Evolutionary conservation across 768 basidiomycete genomes (phyloP), one percentile per base, ranked within the genome.

Genomic region (Infundibulicybe gibba): DNA sequence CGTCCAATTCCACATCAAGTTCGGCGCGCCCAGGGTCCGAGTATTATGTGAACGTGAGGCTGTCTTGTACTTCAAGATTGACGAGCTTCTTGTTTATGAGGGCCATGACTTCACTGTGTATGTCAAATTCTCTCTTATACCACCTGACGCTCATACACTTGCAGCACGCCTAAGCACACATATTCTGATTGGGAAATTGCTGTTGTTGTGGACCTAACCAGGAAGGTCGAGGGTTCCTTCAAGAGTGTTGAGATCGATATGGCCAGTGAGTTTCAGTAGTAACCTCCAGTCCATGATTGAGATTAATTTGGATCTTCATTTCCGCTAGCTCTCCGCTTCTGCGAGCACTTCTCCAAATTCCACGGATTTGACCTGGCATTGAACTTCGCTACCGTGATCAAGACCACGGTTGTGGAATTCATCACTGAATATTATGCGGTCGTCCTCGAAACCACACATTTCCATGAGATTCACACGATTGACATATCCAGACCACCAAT

Each of bases 11-110:
- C 52, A 55, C 41, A 40, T 54, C 43, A 44, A 49, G 19, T 60
- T 60, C 39, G 39, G 52, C 30, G 52, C 54, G 12, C 58, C 52
- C 9, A 45, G 41, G 19, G 39, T 58, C 41, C 44, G 45, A 35
- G 54, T 53, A 12, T 46, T 60, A 14, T 60, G 58, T 41, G 42
- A 32, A 1, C 47, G 50, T n/a, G 58, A 60, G 37, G 54, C 54
- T 32, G 40, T 56, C 14, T 43, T 57, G n/a, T 51, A 47, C 48
- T 49, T 59, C 44, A 52, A 49, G n/a, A 42, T 52, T n/a, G 48
- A 49, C 9, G 48, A 57, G 5, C 31, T 57, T 0, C 19, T 45
- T 20, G 44, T 53, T 4, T 53, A 50, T 31, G 42, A 44, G 19
- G 41, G 44, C 15, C 42, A 43, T 17, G 47, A 45, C 16, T 53